Evolutionary conservation across 768 basidiomycete species (phyloP).

Genomic region (Chalciporus piperatus): DNA sequence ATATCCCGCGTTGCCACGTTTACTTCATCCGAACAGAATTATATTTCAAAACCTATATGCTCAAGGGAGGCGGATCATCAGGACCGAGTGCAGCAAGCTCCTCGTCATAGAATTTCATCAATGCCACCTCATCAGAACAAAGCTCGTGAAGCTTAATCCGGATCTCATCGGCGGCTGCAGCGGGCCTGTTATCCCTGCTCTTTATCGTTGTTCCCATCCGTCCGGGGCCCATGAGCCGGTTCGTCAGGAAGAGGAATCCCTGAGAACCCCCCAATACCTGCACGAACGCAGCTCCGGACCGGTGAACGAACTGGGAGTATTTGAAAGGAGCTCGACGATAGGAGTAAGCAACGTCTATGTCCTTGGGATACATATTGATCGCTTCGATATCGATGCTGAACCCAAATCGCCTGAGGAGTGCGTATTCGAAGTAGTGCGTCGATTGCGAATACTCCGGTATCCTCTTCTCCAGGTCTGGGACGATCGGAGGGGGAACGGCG

Average conservation of each 20-base stretch:
- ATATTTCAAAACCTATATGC: conserved; percentile 30
- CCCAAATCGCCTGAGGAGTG: conserved; percentile 69
- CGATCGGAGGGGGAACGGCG: conserved; percentile 68
- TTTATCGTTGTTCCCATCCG: conserved; percentile 55
- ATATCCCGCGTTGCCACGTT: conserved; percentile 6
- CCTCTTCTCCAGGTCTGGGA: conserved; percentile 63
- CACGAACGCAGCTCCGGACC: conserved; percentile 84
- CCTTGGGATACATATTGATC: conserved; percentile 68
- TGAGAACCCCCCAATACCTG: conserved; percentile 78
- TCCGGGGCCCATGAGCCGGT: conserved; percentile 75
- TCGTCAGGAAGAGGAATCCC: conserved; percentile 88
- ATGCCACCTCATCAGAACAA: conserved; percentile 53
- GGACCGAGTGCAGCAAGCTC: conserved; percentile 53
- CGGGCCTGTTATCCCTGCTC: conserved; percentile 53
- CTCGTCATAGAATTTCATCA: conserved; percentile 73
- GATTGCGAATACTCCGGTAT: conserved; percentile 66
- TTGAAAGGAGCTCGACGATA: conserved; percentile 78
- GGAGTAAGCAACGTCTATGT: conserved; percentile 83
- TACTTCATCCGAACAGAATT: conserved; percentile 2
- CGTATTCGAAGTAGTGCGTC: conserved; percentile 77
- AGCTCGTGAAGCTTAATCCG: conserved; percentile 59
- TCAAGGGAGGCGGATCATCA: conserved; percentile 43
- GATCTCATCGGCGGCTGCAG: conserved; percentile 60
- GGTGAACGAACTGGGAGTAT: conserved; percentile 91
- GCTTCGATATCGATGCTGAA: conserved; percentile 88